These are phyloP conservation scores for Fusarium oligoseptatum DNA, from an alignment of 2,329 filamentous ascomycete genomes.

Conservation along the genomic window DNA sequence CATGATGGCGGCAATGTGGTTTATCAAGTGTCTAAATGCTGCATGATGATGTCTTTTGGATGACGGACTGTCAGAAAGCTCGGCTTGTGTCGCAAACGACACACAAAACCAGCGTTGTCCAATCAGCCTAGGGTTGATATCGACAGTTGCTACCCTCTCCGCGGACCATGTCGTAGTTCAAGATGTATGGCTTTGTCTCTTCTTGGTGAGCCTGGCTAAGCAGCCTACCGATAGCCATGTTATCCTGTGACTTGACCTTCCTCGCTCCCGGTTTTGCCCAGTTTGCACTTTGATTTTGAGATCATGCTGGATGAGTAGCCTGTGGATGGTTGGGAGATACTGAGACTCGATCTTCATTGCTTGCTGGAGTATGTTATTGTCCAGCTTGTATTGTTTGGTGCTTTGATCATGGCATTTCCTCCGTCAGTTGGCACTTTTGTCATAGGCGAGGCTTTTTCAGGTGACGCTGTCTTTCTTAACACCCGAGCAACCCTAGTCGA, in stretches of 20 bases:
- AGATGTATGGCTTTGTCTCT: neutral
- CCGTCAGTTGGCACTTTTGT: neutral
- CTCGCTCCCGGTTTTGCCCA: neutral
- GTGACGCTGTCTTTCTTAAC: neutral
- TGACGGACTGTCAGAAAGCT: neutral
- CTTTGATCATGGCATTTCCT: constrained; percentile 79
- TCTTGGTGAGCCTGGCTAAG: neutral
- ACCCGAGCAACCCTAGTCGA: neutral
- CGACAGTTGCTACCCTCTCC: neutral
- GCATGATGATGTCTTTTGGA: neutral
- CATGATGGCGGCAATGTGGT: neutral
- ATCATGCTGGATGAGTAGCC: constrained; percentile 87
- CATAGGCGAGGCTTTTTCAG: neutral
- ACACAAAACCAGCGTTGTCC: neutral
- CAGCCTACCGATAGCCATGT: neutral
- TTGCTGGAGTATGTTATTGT: constrained; percentile 65
- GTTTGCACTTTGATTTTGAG: constrained; percentile 73
- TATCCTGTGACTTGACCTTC: neutral
- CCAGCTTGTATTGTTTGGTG: constrained; percentile 70
- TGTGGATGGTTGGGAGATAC: constrained; percentile 82
- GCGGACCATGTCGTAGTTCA: neutral
- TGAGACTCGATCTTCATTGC: constrained; percentile 77
- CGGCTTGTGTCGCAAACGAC: neutral
- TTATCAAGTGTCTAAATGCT: neutral
- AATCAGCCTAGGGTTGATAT: neutral